Base-by-base conservation (phyloP, 768 basidiomycete species). In the Pleurotus djamor region DNA sequence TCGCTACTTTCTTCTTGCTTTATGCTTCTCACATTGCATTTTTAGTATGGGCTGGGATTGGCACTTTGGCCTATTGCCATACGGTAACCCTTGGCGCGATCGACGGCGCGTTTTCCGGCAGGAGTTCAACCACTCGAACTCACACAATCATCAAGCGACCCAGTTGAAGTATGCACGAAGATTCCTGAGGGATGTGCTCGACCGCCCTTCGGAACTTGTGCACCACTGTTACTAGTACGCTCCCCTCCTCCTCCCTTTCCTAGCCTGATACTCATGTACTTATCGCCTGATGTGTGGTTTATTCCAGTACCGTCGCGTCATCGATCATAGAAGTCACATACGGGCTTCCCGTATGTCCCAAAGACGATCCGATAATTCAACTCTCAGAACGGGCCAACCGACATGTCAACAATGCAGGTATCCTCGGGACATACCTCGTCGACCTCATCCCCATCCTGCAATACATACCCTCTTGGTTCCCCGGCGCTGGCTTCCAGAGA, bases 331-430 rank as follows among this genome's bases (percentile, higher is more conserved):
- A n/a, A 48, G 55, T 38, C 9, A 76, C 79, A 0, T 83, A 84
- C 61, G 84, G 84, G 2, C 70, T 83, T 14, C 64, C 76, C 12
- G 71, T 78, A 7, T 61, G 72, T 41, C 69, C 74, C 0, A 47
- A 65, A 13, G 65, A 77, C 56, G 83, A 84, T 62, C 77, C 81
- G 2, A 77, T 75, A 60, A 70, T 85, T 34, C 61, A 65, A 0
- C 66, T 76, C 2, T 79, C 78, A 0, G 75, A 81, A 35, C 64
- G 72, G 5, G 77, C 79, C 3, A 63, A 76, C 12, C 63, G 70
- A 4, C 66, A 68, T 6, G 63, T 79, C 45, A 66, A 66, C 7
- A 62, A 67, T 32, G 78, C 78, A 1, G 67, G 72, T 0, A 65
- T 74, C 17, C 75, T 76, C 1, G 81, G 79, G 9, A 62, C 71